Conservation (phyloP, 169 alveolate species). For the Babesia divergens region DNA sequence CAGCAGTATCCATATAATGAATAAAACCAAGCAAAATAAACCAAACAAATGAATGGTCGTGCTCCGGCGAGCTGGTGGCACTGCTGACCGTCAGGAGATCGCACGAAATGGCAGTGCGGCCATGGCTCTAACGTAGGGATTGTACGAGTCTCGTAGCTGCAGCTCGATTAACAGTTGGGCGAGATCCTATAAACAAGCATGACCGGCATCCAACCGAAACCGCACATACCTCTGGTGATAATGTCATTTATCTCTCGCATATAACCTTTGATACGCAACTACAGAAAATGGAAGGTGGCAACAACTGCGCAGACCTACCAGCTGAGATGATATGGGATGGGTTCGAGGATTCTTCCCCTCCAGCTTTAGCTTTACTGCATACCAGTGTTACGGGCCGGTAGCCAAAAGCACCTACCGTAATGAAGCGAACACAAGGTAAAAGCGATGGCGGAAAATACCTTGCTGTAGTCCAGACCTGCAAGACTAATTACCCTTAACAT, state of each 20-base stretch:
- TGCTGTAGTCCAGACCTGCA: conserved; percentile 53
- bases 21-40: too few relatives aligned
- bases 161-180: conserved; percentile 19
- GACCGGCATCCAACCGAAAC: not conserved
- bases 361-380: conserved; percentile 36
- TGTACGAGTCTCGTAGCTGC: conserved; percentile 41
- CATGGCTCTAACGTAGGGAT: not conserved
- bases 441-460: conserved; percentile 43
- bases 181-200: not conserved
- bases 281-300: not conserved
- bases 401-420: conserved; percentile 14
- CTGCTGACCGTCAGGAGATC: not conserved
- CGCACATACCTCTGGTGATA: conserved; percentile 13
- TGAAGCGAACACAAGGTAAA: conserved; percentile 51
- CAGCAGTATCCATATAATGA: not conserved
- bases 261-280: conserved; percentile 46
- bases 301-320: conserved; percentile 20
- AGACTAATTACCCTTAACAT: not conserved
- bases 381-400: not conserved
- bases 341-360: conserved; percentile 27
- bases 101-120: too few relatives aligned
- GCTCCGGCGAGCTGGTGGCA: not conserved
- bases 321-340: conserved; percentile 22
- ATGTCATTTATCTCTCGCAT: conserved; percentile 40
- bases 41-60: too few relatives aligned